These are phyloP conservation scores for Yamadazyma triangularis DNA, from an alignment of 1,139 yeast species.

Conservation along the genomic window DNA sequence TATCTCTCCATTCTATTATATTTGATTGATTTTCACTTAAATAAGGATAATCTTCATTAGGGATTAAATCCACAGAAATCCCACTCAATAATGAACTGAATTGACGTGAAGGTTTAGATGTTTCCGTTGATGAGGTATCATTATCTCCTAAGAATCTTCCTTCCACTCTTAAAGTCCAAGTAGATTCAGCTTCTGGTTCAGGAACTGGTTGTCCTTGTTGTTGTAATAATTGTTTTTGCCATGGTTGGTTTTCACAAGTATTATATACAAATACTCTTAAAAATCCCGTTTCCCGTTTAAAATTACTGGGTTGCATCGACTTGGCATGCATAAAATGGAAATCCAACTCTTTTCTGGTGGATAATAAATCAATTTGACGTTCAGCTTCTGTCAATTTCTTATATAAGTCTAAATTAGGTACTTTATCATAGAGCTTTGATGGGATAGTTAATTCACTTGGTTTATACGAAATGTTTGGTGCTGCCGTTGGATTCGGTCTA, in stretches of 20 bases:
- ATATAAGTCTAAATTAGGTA: constrained; percentile 74
- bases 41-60: constrained; percentile 38
- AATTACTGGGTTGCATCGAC: constrained; percentile 39
- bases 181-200: constrained; percentile 36
- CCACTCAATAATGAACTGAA: constrained; percentile 83
- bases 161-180: constrained; percentile 87
- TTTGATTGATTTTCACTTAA: constrained; percentile 28
- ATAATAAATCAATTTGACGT: constrained; percentile 69
- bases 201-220: constrained; percentile 14
- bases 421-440: constrained; percentile 49
- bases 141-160: constrained; percentile 59
- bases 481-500: constrained; percentile 31
- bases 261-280: constrained; percentile 82
- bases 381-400: constrained; percentile 74
- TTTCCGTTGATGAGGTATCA: constrained; percentile 6
- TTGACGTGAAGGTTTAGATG: too few relatives aligned
- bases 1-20: constrained; percentile 42
- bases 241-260: constrained; percentile 81
- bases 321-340: constrained; percentile 67
- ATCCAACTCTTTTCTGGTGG: constrained; percentile 80
- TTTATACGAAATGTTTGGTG: constrained; percentile 43
- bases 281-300: constrained; percentile 47
- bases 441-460: constrained; percentile 77
- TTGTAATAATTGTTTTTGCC: constrained; percentile 60
- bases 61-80: constrained; percentile 70